A percentile compares a stretch with the other conserved stretches of the same genome.
phyloP scores from a whole-genome alignment of 495 filamentous ascomycete species.

The Hyaloscypha finlandica region DNA sequence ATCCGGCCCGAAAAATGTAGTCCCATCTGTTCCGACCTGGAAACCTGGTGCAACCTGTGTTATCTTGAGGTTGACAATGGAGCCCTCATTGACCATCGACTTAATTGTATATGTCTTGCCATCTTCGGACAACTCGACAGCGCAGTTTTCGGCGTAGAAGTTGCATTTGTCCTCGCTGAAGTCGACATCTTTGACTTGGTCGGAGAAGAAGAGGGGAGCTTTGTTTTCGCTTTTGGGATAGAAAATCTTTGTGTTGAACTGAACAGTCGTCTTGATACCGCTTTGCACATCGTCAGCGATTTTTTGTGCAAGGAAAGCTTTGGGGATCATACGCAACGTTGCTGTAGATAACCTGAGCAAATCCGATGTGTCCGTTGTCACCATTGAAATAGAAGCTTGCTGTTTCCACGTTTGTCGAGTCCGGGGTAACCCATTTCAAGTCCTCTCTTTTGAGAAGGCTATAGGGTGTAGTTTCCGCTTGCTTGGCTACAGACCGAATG shows the following conservation, averaged over 20 bases:
- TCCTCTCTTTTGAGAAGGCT: conserved; percentile 76
- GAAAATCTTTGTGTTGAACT: conserved; percentile 92
- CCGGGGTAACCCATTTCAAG: conserved; percentile 77
- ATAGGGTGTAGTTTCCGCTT: conserved; percentile 77
- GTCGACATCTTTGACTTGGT: conserved; percentile 69
- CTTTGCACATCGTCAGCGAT: conserved; percentile 51
- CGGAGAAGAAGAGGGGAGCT: conserved; percentile 77
- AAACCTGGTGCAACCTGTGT: conserved; percentile 78
- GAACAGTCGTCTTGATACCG: conserved; percentile 83
- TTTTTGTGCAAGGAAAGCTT: conserved; percentile 12
- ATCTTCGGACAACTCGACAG: conserved; percentile 81
- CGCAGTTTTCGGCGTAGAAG: conserved; percentile 83
- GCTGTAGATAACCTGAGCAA: conserved; percentile 94
- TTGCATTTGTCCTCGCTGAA: conserved; percentile 81
- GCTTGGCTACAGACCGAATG: conserved; percentile 79
- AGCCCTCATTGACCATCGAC: conserved; percentile 73
- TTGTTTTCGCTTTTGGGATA: conserved; percentile 64
- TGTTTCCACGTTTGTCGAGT: conserved; percentile 91
- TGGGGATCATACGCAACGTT: conserved; percentile 80
- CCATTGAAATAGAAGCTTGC: conserved; percentile 90
- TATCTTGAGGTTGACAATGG: conserved; percentile 81
- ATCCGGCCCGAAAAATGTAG: conserved; percentile 82
- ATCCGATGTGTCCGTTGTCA: conserved; percentile 72
- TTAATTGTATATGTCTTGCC: conserved; percentile 81
- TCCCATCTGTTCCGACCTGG: conserved; percentile 83